Conservation (phyloP, 768 basidiomycete genomes). For the Leccinum longicurvipes region DNA sequence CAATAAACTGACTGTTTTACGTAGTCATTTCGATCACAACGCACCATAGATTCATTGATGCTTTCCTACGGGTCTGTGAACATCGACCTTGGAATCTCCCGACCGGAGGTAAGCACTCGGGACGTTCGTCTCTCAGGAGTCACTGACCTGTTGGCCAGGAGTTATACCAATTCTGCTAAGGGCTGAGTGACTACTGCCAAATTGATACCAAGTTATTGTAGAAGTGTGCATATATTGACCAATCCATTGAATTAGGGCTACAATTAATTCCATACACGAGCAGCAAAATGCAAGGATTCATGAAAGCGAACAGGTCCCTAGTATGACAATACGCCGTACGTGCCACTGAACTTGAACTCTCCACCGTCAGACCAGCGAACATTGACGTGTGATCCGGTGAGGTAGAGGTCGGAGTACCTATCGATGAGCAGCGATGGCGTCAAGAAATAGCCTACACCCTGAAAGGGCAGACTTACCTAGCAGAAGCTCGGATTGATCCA, state of each 20-base stretch:
- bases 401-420: constrained; percentile 39
- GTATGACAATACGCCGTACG: constrained; percentile 34
- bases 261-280: not conserved
- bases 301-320: not conserved
- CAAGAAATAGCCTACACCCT: not conserved
- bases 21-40: constrained; percentile 66
- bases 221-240: not conserved
- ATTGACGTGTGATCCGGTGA: constrained; percentile 42
- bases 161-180: constrained; percentile 26
- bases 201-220: constrained; percentile 2
- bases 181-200: constrained; percentile 8
- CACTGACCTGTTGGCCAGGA: constrained; percentile 16
- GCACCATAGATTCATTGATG: constrained; percentile 61
- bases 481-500: constrained; percentile 33
- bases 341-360: constrained; percentile 57
- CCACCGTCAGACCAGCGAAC: constrained; percentile 45
- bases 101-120: constrained; percentile 54
- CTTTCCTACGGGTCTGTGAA: constrained; percentile 47
- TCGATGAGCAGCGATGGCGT: not conserved
- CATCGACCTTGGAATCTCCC: constrained; percentile 46
- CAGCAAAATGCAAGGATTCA: not conserved
- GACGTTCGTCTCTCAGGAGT: not conserved
- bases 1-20: not conserved
- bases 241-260: not conserved
- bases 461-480: constrained; percentile 30